Conservation (phyloP, 2,329 filamentous ascomycete species). For the Spiromastix sp. region DNA sequence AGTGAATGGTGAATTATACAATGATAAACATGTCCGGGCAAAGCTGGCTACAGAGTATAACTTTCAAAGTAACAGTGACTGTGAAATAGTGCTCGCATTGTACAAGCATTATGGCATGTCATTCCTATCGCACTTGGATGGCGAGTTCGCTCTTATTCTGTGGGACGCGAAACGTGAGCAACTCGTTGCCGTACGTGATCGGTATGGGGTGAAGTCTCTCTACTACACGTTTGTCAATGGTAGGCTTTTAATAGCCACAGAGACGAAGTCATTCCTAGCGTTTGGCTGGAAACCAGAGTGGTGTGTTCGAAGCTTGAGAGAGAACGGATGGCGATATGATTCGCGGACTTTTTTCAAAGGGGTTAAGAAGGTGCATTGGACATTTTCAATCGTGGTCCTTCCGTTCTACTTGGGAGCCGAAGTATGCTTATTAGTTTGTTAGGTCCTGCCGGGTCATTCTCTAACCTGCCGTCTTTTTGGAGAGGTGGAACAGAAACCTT, state of each 20-base stretch:
- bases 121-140: conserved; percentile 39
- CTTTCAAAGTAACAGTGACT: conserved; percentile 40
- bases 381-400: too few species aligned
- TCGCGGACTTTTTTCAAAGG: conserved; percentile 41
- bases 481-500: conserved; percentile 27
- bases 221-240: conserved; percentile 38
- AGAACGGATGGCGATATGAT: conserved; percentile 36
- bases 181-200: conserved; percentile 42
- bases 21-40: conserved; percentile 36
- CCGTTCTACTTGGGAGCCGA: too few species aligned
- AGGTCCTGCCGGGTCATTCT: conserved; percentile 1
- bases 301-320: conserved; percentile 39
- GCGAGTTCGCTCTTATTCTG: conserved; percentile 46
- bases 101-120: conserved; percentile 39
- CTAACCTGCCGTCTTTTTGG: not conserved
- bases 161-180: conserved; percentile 36
- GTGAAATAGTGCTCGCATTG: conserved; percentile 44
- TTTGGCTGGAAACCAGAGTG: conserved; percentile 44
- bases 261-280: conserved; percentile 44
- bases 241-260: conserved; percentile 40
- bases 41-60: conserved; percentile 29
- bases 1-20: conserved; percentile 53
- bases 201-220: conserved; percentile 49
- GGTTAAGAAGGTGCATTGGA: conserved; percentile 33
- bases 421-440: too few species aligned